Evolutionary conservation across 2,329 filamentous ascomycete species (phyloP).

Genomic region (Didymella pomorum): DNA sequence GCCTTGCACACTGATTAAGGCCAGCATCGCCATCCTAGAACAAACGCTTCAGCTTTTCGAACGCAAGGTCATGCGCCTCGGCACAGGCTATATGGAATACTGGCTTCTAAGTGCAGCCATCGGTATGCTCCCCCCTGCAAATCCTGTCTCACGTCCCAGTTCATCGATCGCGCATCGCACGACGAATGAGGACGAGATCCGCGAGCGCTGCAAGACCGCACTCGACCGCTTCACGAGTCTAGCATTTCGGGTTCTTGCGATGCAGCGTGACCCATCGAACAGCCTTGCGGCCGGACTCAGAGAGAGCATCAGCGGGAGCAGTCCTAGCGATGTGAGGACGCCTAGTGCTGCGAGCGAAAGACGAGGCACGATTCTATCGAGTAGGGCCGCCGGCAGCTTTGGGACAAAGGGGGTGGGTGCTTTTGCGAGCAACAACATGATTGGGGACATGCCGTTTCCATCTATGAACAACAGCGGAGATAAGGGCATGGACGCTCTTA

Average conservation of each 20-base stretch:
- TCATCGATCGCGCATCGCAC: conserved; percentile 23
- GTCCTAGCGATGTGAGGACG: conserved; percentile 10
- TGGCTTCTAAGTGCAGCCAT: conserved; percentile 45
- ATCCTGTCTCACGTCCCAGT: conserved; percentile 22
- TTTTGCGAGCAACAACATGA: neutral
- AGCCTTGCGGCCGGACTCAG: conserved; percentile 33
- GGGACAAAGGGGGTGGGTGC: conserved; percentile 7
- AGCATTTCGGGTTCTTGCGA: conserved; percentile 39
- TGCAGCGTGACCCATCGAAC: conserved; percentile 41
- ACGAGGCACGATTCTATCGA: conserved; percentile 16
- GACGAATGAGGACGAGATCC: conserved; percentile 26
- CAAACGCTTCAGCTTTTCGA: conserved; percentile 43
- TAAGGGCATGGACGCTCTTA: conserved; percentile 9
- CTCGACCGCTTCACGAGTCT: conserved; percentile 40
- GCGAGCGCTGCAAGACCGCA: conserved; percentile 36
- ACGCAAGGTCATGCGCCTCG: conserved; percentile 46
- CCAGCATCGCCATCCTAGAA: conserved; percentile 42
- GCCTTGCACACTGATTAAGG: conserved; percentile 37
- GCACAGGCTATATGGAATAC: conserved; percentile 49
- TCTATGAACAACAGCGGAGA: conserved; percentile 4
- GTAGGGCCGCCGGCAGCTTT: conserved; percentile 17
- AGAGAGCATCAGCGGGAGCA: conserved; percentile 25
- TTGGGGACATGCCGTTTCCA: conserved; percentile 17
- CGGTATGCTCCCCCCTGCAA: conserved; percentile 40
- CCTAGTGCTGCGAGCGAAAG: conserved; percentile 3